Evolutionary conservation across 2,329 filamentous ascomycete species (phyloP).

Genomic region (Aspergillus sp.): DNA sequence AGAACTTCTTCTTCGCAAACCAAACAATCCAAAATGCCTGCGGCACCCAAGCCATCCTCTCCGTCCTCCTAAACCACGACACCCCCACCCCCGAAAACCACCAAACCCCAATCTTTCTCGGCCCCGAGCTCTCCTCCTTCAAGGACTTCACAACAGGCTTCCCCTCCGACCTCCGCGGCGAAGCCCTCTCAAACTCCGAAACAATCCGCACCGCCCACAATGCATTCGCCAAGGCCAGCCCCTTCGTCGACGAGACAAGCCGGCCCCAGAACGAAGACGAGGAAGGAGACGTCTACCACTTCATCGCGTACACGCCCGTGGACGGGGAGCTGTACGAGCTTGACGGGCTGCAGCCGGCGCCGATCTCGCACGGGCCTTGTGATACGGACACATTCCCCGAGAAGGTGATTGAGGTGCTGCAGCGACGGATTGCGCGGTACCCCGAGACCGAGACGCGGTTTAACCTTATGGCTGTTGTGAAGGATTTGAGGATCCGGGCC

Average conservation of each 20-base stretch:
- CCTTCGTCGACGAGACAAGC: conserved; percentile 89
- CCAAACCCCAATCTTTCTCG: conserved; percentile 62
- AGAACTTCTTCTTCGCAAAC: conserved; percentile 82
- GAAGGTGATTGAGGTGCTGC: conserved; percentile 83
- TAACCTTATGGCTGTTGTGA: conserved; percentile 90
- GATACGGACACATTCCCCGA: conserved; percentile 69
- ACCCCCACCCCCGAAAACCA: conserved; percentile 26
- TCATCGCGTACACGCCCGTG: conserved; percentile 88
- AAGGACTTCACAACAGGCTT: conserved; percentile 85
- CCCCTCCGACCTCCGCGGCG: conserved; percentile 71
- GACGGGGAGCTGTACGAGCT: conserved; percentile 85
- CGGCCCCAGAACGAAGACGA: conserved; percentile 70
- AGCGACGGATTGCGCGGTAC: conserved; percentile 79
- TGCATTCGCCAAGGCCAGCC: conserved; percentile 81
- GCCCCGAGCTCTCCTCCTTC: conserved; percentile 70
- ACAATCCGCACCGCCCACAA: conserved; percentile 80
- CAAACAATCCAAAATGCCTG: conserved; percentile 99
- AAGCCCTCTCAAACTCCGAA: conserved; percentile 69
- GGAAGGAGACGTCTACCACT: conserved; percentile 88
- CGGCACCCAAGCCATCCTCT: conserved; percentile 91
- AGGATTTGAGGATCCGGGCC: conserved; percentile 75
- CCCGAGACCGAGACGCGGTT: conserved; percentile 87
- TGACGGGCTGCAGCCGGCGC: conserved; percentile 88
- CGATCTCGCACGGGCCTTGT: conserved; percentile 83
- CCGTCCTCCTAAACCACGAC: conserved; percentile 82